Base-by-base conservation (phyloP, 192 early-diverging fungal genomes). In the Ambispora gerdemannii region DNA sequence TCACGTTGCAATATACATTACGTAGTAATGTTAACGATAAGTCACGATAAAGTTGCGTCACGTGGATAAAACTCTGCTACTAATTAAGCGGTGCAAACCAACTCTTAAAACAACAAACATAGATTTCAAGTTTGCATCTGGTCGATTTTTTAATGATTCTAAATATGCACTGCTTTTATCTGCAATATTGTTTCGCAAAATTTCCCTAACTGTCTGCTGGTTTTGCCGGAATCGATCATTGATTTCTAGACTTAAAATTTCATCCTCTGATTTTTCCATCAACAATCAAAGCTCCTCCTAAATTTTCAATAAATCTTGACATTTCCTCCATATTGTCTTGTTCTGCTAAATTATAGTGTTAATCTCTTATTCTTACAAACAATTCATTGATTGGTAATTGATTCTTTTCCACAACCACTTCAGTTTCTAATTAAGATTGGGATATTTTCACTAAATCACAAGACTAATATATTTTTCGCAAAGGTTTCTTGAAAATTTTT, bases 81-180 rank as follows among this genome's bases (percentile, higher is more conserved):
- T 63, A 63, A 63, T 63, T 35, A 63, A 6, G 25, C 61, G 61
- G 3, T 63, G 36, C n/a, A n/a, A n/a, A n/a, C n/a, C n/a, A n/a
- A n/a, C n/a, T n/a, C n/a, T n/a, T n/a, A n/a, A n/a, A n/a, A 63
- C 36, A 63, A 63, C 19, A 63, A 63, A 63, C 6, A 31, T 35
- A 36, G 33, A 35, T n/a, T 22, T 63, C 35, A 63, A 43, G 1
- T 33, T 15, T 63, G 30, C 35, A 63, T 63, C 61, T 1, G 19
- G 32, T 63, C 31, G 33, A n/a, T 8, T 63, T 63, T 63, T 22
- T 33, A 63, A 63, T 35, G 19, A 8, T 25, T 63, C 36, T 22
- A 63, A 27, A 43, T 63, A 63, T 2, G 33, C 27, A 8, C 30
- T 35, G 61, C 61, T 38, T 43, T 63, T 33, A 19, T 34, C 38